Percentiles rank a stretch among this genome's conserved stretches.
Evolutionary conservation across 148 eudicot species (phyloP).

Genomic region (Amaranthus palmeri): DNA sequence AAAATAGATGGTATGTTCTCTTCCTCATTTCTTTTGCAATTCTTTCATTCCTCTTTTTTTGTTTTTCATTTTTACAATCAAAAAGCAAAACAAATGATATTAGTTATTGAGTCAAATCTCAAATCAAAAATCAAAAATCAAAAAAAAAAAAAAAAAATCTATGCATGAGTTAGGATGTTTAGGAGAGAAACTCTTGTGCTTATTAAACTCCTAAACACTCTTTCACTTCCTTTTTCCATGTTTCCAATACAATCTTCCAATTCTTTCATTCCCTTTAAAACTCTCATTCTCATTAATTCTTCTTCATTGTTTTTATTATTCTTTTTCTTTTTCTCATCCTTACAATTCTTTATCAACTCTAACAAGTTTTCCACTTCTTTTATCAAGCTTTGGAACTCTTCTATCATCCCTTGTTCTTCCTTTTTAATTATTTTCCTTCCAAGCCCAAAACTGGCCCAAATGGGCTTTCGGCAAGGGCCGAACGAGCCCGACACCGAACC

Average conservation of each 20-base stretch:
- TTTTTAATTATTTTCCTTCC: conserved; percentile 21
- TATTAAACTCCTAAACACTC: conserved; percentile 76
- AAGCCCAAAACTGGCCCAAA: conserved; percentile 41
- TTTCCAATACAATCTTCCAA: conserved; percentile 61
- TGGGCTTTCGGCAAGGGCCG: conserved; percentile 25
- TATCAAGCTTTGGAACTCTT: conserved; percentile 28
- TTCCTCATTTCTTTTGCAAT: neutral
- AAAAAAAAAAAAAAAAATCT: neutral
- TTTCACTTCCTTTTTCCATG: conserved; percentile 70
- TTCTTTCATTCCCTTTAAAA: conserved; percentile 52
- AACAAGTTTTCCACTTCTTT: conserved; percentile 26
- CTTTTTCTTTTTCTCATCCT: conserved; percentile 15
- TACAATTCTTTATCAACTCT: conserved; percentile 34
- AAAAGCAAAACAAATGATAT: no score
- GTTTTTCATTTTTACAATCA: neutral
- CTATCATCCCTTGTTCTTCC: conserved; percentile 30
- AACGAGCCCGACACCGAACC: conserved; percentile 39
- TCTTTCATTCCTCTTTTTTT: neutral
- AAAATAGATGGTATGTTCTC: no score
- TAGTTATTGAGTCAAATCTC: no score
- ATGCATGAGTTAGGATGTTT: conserved; percentile 61
- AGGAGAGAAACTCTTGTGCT: conserved; percentile 78
- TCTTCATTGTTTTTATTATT: conserved; percentile 25
- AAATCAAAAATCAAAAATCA: no score
- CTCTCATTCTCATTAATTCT: conserved; percentile 31